Evolutionary conservation across 495 filamentous ascomycete genomes (phyloP), one percentile per base, ranked within the genome.

Genomic region (Podospora pseudoanserina): DNA sequence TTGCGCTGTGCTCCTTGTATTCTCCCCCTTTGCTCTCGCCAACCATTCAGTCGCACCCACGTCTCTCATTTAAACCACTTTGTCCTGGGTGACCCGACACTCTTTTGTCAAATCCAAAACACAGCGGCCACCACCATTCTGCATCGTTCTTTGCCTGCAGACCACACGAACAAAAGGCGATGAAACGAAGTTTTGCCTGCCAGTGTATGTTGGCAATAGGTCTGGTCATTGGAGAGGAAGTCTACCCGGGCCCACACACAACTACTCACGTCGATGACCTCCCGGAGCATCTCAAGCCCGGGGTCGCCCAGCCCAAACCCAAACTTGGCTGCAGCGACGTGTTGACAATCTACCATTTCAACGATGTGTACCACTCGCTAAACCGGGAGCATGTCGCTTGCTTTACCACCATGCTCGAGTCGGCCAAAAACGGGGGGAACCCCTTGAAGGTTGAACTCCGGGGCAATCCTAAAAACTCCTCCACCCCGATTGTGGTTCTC

Each of bases 321-420:
- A 49, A 49, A 7, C 13, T 27, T 9, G 20, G 32, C 20, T 65
- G 44, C 49, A 28, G 20, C n/a, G 49, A 55, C 4, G 20, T 56
- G 19, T 30, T 65, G 20, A 65, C 49, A 3, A 57, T 56, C 54
- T 65, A 58, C 9, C 28, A 32, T 23, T 65, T 65, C 49, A 56
- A 65, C 18, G 44, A 55, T 30, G 44, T 65, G 5, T 49, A 61
- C 26, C 26, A 61, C 27, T 27, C 59, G 20, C 18, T 61, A 9
- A 61, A 61, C 59, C 59, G 59, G 11, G 59, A 63, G 34, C 28
- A 63, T 7, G 19, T 63, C 28, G 61, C 28, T 7, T 34, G 34
- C 18, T 63, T 53, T 19, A 34, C 61, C 3, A 49, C 61, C 13
- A 28, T 63, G 27, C 61, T 63, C 61, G 18, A 32, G 27, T 32